Conservation (phyloP, 768 basidiomycete species). For the Porphyrellus cyaneotinctus region DNA sequence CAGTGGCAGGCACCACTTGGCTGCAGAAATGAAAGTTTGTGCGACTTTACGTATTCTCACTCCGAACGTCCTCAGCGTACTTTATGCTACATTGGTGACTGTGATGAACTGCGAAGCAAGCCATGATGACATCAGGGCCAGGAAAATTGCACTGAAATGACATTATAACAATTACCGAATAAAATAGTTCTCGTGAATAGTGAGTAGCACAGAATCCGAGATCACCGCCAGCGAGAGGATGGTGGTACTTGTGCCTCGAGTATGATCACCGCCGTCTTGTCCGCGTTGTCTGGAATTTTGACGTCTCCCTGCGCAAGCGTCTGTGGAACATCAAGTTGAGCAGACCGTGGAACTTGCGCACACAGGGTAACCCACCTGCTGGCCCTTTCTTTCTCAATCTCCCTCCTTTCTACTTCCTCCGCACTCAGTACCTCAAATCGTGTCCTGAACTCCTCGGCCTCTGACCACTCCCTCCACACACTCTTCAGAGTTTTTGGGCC, state of each 20-base stretch:
- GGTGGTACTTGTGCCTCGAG: neutral
- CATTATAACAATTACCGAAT: conserved; percentile 25
- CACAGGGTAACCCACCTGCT: conserved; percentile 46
- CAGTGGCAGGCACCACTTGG: neutral
- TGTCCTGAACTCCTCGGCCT: conserved; percentile 87
- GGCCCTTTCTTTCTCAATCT: conserved; percentile 82
- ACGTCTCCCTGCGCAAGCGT: conserved; percentile 61
- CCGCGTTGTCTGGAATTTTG: conserved; percentile 55
- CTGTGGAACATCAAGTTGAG: conserved; percentile 30
- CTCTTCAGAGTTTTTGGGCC: conserved; percentile 81
- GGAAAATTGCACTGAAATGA: conserved; percentile 11
- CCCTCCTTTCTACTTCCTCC: conserved; percentile 90
- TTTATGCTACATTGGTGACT: neutral
- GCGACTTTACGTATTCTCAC: conserved; percentile 10
- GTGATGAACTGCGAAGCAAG: conserved; percentile 6
- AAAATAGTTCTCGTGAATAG: conserved; percentile 15
- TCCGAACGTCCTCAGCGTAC: neutral
- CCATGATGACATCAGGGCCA: conserved; percentile 11
- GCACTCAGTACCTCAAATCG: conserved; percentile 79
- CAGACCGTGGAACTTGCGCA: neutral
- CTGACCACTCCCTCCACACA: conserved; percentile 94
- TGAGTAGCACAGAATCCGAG: conserved; percentile 4
- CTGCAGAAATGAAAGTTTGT: conserved; percentile 12
- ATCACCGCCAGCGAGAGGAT: conserved; percentile 7
- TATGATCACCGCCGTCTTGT: conserved; percentile 35